These are phyloP conservation scores for Verticillium zaregamsianum DNA, from an alignment of 2,329 filamentous ascomycete genomes.

Conservation along the genomic window DNA sequence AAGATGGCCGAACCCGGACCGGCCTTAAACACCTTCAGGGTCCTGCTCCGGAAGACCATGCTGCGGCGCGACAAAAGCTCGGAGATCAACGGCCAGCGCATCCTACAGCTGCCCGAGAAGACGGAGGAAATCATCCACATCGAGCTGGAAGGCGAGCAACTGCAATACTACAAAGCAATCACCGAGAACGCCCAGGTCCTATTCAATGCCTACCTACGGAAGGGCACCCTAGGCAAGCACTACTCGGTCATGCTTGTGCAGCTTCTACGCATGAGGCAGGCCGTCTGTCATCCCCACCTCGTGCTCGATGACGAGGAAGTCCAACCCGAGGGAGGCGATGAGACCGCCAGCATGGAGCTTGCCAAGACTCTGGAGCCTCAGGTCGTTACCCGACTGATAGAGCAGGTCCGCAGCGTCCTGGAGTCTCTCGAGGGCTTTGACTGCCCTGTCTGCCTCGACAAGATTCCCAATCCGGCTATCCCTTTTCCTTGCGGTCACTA, in stretches of 20 bases:
- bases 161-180: constrained; percentile 59
- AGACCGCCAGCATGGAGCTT: constrained; percentile 51
- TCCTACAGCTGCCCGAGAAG: constrained; percentile 65
- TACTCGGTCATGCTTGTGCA: constrained; percentile 81
- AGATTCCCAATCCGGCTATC: constrained; percentile 67
- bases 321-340: constrained; percentile 34
- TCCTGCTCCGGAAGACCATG: constrained; percentile 74
- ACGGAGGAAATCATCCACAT: constrained; percentile 58
- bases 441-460: constrained; percentile 81
- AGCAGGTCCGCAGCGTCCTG: constrained; percentile 6
- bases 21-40: constrained; percentile 69
- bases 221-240: constrained; percentile 62
- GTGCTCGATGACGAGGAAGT: constrained; percentile 41
- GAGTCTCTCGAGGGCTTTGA: constrained; percentile 56
- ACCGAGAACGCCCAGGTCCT: constrained; percentile 63
- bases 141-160: constrained; percentile 63
- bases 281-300: constrained; percentile 74
- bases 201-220: constrained; percentile 73
- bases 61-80: constrained; percentile 79
- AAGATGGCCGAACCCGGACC: constrained; percentile 43
- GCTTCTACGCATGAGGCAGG: constrained; percentile 73
- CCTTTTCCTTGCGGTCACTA: constrained; percentile 81
- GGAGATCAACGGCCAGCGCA: constrained; percentile 72
- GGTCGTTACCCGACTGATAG: constrained; percentile 62
- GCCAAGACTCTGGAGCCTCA: constrained; percentile 55